A percentile compares a stretch with the other conserved stretches of the same genome.
These are phyloP conservation scores for Thielaviopsis populi DNA, from an alignment of 2,329 filamentous ascomycete genomes.

Conservation along the genomic window DNA sequence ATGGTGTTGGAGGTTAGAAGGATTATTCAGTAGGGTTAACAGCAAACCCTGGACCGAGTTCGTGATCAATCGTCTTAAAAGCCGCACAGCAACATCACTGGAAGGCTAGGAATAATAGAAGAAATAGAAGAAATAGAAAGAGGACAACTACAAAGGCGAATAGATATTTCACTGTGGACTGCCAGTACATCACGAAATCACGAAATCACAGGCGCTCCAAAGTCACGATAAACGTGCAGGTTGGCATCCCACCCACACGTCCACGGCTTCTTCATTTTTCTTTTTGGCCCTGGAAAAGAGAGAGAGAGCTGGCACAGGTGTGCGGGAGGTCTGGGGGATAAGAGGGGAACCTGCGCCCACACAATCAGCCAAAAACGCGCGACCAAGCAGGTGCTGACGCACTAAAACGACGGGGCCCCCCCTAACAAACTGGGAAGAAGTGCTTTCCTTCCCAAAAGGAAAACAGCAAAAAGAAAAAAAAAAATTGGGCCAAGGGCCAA, in stretches of 20 bases:
- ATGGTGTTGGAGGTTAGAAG: neutral
- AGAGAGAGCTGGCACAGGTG: slow-evolving; percentile 17
- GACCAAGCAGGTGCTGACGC: slow-evolving; percentile 11
- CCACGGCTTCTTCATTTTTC: too few relatives aligned
- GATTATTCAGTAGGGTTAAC: too few relatives aligned
- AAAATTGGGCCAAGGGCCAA: too few relatives aligned
- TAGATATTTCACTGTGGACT: too few relatives aligned
- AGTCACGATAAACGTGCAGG: neutral
- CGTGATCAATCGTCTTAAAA: too few relatives aligned
- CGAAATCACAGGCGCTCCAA: too few relatives aligned
- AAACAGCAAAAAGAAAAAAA: neutral
- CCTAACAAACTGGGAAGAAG: slow-evolving; percentile 6
- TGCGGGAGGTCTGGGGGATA: slow-evolving; percentile 17
- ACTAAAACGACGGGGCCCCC: slow-evolving; percentile 5
- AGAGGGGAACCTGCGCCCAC: slow-evolving; percentile 11
- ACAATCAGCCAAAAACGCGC: slow-evolving; percentile 16
- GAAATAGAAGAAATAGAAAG: too few relatives aligned
- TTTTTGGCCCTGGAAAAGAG: slow-evolving; percentile 7
- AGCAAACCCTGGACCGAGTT: too few relatives aligned
- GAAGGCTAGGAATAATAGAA: too few relatives aligned
- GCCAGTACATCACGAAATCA: too few relatives aligned
- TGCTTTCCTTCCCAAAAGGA: neutral
- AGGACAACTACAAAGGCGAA: too few relatives aligned
- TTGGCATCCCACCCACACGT: neutral
- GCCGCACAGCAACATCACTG: too few relatives aligned